These are phyloP conservation scores for Quercus engelmannii DNA, from an alignment of 306 rosid genomes.

Conservation along the genomic window DNA sequence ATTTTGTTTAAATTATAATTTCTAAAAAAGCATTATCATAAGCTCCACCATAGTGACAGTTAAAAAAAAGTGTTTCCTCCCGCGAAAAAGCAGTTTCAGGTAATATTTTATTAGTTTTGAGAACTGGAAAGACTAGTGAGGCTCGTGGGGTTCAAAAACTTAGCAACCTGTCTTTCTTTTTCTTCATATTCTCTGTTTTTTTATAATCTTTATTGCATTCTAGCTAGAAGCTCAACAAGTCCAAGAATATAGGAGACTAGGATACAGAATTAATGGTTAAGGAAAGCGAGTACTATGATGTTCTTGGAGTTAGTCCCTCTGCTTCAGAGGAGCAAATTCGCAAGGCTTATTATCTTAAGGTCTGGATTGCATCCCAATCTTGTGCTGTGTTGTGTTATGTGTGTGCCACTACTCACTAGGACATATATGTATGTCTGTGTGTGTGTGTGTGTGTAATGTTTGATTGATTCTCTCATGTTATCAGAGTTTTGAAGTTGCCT, in stretches of 20 bases:
- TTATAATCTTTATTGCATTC: background rate
- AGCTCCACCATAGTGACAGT: conserved; percentile 33
- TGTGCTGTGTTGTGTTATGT: background rate
- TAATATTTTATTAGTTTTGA: conserved; percentile 37
- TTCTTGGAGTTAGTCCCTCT: conserved; percentile 60
- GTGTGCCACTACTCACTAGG: background rate
- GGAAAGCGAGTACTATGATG: conserved; percentile 82
- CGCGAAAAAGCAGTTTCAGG: conserved; percentile 55
- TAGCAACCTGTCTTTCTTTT: background rate
- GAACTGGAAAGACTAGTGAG: conserved; percentile 59
- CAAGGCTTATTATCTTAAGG: conserved; percentile 92
- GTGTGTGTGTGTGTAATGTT: too few species aligned
- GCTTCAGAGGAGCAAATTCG: conserved; percentile 83
- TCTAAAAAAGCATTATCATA: background rate
- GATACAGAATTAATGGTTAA: conserved; percentile 46
- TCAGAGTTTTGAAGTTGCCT: too few species aligned
- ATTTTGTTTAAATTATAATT: too few species aligned
- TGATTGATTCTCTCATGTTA: too few species aligned
- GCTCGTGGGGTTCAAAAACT: conserved; percentile 28
- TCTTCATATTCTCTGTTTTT: background rate
- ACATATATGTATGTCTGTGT: background rate
- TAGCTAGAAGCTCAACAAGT: background rate
- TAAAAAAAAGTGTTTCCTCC: conserved; percentile 55
- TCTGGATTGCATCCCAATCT: background rate
- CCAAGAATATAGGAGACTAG: background rate